Evolutionary conservation across 768 basidiomycete species (phyloP).

Genomic region (Tulasnella calospora): DNA sequence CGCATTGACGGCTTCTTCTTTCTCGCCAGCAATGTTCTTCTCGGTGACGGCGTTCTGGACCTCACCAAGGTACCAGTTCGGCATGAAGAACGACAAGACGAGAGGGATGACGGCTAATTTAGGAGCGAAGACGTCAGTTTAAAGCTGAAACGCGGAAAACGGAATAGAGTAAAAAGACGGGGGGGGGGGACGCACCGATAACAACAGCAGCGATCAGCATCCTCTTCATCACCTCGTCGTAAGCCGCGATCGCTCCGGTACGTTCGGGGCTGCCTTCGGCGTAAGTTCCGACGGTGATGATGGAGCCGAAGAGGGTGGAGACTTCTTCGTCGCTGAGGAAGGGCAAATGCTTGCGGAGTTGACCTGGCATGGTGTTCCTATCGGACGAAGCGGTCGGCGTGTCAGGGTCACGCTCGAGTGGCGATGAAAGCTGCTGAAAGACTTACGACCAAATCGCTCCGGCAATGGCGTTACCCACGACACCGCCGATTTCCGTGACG

Average conservation of each 20-base stretch:
- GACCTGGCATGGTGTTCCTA: conserved; percentile 58
- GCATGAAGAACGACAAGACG: conserved; percentile 54
- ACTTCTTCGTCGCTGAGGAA: conserved; percentile 44
- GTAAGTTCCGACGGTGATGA: conserved; percentile 47
- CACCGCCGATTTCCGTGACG: conserved; percentile 63
- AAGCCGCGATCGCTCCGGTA: conserved; percentile 56
- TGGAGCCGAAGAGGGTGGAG: conserved; percentile 51
- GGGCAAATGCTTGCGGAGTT: conserved; percentile 54
- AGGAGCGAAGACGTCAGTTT: too few relatives aligned
- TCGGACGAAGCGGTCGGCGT: neutral
- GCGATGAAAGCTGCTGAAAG: neutral
- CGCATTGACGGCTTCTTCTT: neutral
- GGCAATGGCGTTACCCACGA: conserved; percentile 61
- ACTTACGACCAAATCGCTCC: conserved; percentile 27
- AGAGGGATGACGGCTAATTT: conserved; percentile 55
- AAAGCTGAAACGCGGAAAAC: too few relatives aligned
- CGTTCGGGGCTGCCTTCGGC: conserved; percentile 50
- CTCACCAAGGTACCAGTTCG: conserved; percentile 63
- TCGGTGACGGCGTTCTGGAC: conserved; percentile 57
- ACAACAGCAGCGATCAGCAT: neutral
- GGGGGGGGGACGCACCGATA: neutral
- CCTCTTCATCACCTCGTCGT: neutral
- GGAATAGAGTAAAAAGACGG: too few relatives aligned
- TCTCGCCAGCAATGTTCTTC: neutral
- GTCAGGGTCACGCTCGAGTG: neutral